Percentiles rank a stretch among this genome's conserved stretches.
These are phyloP conservation scores for Candida neerlandica DNA, from an alignment of 1,139 yeast species.

Conservation along the genomic window DNA sequence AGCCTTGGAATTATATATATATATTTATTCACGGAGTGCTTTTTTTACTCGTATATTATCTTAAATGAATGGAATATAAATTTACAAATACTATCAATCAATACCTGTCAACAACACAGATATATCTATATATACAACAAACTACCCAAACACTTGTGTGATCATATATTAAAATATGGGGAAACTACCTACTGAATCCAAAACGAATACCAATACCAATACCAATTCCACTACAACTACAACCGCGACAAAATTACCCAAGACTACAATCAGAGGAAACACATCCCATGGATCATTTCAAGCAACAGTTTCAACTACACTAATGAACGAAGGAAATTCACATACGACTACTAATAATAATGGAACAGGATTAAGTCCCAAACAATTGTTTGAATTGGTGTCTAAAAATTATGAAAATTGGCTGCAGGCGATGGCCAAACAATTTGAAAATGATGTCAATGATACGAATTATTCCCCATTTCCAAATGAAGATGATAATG, in stretches of 20 bases:
- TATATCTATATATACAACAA: too few relatives aligned
- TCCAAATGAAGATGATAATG: slow-evolving; percentile 24
- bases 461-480: slow-evolving; percentile 33
- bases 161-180: slow-evolving; percentile 4
- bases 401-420: slow-evolving; percentile 43
- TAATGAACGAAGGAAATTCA: slow-evolving; percentile 3
- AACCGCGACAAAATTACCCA: background rate
- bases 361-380: slow-evolving; percentile 16
- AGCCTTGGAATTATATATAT: background rate
- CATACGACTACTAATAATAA: background rate
- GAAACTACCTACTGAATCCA: slow-evolving; percentile 3
- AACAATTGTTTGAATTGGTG: slow-evolving; percentile 37
- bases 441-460: slow-evolving; percentile 24
- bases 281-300: slow-evolving; percentile 2
- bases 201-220: background rate
- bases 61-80: background rate
- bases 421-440: slow-evolving; percentile 37
- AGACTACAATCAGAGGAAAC: slow-evolving; percentile 3
- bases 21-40: background rate
- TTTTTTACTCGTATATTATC: background rate
- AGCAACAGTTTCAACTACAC: slow-evolving; percentile 5
- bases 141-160: too few relatives aligned
- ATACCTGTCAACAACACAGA: background rate
- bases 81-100: background rate
- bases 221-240: background rate